These are phyloP conservation scores for Rhodosporidiobolus sp. DNA, from an alignment of 768 basidiomycete species.

Conservation along the genomic window DNA sequence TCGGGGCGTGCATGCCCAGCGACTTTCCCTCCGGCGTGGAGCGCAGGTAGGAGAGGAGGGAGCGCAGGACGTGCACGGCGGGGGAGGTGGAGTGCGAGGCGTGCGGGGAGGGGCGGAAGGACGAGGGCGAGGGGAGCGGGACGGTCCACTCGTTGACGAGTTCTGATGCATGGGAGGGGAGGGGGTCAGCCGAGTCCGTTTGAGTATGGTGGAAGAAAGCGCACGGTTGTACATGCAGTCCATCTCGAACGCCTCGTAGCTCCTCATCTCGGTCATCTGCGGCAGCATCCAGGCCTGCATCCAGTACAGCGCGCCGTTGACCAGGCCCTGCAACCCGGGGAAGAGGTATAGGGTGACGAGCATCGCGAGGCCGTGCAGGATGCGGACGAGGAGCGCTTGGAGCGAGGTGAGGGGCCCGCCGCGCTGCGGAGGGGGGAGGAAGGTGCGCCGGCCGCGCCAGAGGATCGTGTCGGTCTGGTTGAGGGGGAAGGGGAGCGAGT, in stretches of 20 bases:
- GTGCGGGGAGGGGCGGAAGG: not conserved
- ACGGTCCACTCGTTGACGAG: constrained; percentile 16
- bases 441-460: constrained; percentile 4
- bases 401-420: not conserved
- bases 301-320: constrained; percentile 4
- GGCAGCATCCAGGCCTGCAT: not conserved
- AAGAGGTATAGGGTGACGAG: constrained; percentile 4
- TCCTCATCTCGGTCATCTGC: not conserved
- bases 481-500: not conserved
- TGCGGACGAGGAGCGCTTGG: not conserved
- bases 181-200: no score
- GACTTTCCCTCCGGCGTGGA: not conserved
- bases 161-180: no score
- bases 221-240: constrained; percentile 3
- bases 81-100: not conserved
- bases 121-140: not conserved
- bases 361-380: not conserved
- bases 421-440: not conserved
- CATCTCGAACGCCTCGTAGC: constrained; percentile 2
- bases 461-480: not conserved
- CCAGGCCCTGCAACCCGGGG: not conserved
- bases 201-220: not conserved
- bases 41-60: not conserved
- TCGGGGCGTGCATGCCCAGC: constrained; percentile 3
- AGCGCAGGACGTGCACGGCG: not conserved